A percentile compares a stretch with the other conserved stretches of the same genome.
Conservation (phyloP, 2,329 filamentous ascomycete species). For the Alternaria longipes region DNA sequence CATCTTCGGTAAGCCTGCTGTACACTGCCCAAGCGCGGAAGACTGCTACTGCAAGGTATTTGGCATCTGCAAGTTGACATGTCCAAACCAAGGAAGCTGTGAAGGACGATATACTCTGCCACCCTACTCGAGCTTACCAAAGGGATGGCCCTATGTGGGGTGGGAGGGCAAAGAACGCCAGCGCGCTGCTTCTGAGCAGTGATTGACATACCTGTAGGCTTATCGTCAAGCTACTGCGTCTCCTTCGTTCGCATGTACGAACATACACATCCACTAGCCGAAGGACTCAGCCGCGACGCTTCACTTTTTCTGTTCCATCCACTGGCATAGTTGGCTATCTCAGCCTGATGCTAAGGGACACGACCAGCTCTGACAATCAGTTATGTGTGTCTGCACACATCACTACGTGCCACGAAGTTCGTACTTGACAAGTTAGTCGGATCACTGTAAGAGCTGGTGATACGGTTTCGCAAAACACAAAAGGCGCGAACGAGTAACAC, state of each 20-base stretch:
- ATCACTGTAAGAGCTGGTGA: neutral
- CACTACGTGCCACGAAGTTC: neutral
- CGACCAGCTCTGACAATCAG: neutral
- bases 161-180: constrained; percentile 57
- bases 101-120: constrained; percentile 68
- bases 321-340: neutral
- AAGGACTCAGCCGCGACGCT: neutral
- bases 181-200: constrained; percentile 33
- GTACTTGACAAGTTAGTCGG: neutral
- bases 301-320: neutral
- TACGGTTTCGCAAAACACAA: neutral
- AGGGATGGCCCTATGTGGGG: constrained; percentile 68
- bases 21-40: constrained; percentile 68
- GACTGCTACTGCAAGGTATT: constrained; percentile 75
- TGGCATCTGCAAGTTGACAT: constrained; percentile 65
- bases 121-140: constrained; percentile 64
- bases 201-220: constrained; percentile 5
- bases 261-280: neutral
- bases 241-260: neutral
- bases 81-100: constrained; percentile 58
- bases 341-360: neutral
- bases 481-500: neutral
- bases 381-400: neutral
- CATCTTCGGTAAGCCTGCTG: constrained; percentile 51
- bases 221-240: neutral